Evolutionary conservation across 1,139 yeast genomes (phyloP), one percentile per base, ranked within the genome.

Genomic region (Taiozyma onychis): DNA sequence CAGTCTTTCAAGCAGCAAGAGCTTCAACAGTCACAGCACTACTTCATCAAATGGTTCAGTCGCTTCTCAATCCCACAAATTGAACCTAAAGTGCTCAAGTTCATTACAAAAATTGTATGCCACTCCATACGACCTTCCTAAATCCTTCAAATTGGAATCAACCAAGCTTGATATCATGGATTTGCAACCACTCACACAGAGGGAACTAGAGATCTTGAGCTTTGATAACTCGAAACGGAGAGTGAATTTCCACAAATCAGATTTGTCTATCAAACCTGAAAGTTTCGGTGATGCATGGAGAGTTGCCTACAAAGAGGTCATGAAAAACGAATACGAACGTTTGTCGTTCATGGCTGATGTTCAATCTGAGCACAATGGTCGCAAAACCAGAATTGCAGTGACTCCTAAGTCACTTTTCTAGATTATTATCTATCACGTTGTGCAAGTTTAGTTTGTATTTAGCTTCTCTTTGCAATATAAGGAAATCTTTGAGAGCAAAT

Each of bases 211-310:
- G 4, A 22, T 27, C 3, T 34, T 51, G 28, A 48, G 22, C 24
- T 27, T 35, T 9, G 43, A 18, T 4, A 50, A 50, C 27, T 24
- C 44, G 14, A 49, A 54, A 27, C 48, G 39, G 27, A 43, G 39
- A 24, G 18, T 50, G 13, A 43, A 41, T 5, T 50, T 53, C 39
- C 39, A 48, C 11, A 22, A 51, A 26, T 45, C 46, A 10, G 48
- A 46, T 16, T 35, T 30, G 2, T 2, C 22, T 4, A 18, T 48
- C 3, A 44, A 47, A 35, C 48, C 49, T 6, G 32, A 44, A 16
- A 44, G 47, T 16, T 50, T 53, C 27, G 56, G 56, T 7, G 27
- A 44, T 4, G 43, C 46, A 3, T 54, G 55, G 57, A 32, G 44
- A 10, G 26, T 21, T 21, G 48, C 47, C 2, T 47, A 47, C 22